Conservation (phyloP, 1,284 basidiomycete species). For the Kalmanozyma brasiliensis region DNA sequence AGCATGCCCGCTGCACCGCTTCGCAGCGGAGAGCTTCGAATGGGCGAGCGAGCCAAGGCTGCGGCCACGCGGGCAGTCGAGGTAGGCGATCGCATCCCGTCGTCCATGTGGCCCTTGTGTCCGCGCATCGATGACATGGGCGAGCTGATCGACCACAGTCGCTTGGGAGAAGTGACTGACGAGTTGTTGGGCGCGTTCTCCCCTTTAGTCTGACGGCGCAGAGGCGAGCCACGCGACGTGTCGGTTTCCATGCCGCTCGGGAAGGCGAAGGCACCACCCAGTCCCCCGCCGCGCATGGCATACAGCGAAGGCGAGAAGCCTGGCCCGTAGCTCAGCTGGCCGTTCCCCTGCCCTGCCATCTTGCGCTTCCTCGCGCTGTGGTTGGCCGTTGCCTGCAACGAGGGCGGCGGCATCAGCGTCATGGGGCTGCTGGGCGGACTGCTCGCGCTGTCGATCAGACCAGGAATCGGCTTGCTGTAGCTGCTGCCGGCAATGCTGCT, state of each 20-base stretch:
- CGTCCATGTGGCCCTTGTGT: slow-evolving; percentile 21
- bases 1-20: slow-evolving; percentile 36
- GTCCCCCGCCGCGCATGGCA: slow-evolving; percentile 35
- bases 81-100: slow-evolving; percentile 37
- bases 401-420: slow-evolving; percentile 57
- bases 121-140: slow-evolving; percentile 50
- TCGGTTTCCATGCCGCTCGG: slow-evolving; percentile 36
- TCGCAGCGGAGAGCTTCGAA: slow-evolving; percentile 45
- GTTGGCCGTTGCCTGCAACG: slow-evolving; percentile 43
- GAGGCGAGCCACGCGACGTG: slow-evolving; percentile 35
- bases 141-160: slow-evolving; percentile 51
- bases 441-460: slow-evolving; percentile 58
- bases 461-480: slow-evolving; percentile 48
- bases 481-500: slow-evolving; percentile 53
- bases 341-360: slow-evolving; percentile 42
- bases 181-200: slow-evolving; percentile 21
- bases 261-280: slow-evolving; percentile 42
- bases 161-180: slow-evolving; percentile 43
- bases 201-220: slow-evolving; percentile 38
- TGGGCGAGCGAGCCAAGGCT: slow-evolving; percentile 37
- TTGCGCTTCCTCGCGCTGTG: slow-evolving; percentile 58
- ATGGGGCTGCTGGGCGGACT: slow-evolving; percentile 58
- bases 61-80: slow-evolving; percentile 42
- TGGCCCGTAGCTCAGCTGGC: slow-evolving; percentile 35
- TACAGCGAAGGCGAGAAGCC: slow-evolving; percentile 44